Conservation (phyloP, 2,329 filamentous ascomycete genomes). For the Fusarium sambucinum region DNA sequence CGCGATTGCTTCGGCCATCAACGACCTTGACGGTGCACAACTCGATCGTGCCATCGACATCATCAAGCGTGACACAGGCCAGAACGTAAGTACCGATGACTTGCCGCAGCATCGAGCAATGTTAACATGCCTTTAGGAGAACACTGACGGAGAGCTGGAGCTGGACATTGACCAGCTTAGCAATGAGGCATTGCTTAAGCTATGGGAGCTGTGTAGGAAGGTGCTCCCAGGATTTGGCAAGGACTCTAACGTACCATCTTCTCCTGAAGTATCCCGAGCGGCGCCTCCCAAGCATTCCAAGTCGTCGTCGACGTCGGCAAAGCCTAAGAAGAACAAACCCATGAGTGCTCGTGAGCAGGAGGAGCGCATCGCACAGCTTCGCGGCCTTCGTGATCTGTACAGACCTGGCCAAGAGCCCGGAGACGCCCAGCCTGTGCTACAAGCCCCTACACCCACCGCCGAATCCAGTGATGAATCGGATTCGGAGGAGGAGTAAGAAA, state of each 20-base stretch:
- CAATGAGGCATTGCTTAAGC: slow-evolving; percentile 65
- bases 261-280: slow-evolving; percentile 50
- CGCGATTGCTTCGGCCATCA: slow-evolving; percentile 87
- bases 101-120: not conserved
- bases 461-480: slow-evolving; percentile 61
- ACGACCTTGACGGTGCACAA: slow-evolving; percentile 80
- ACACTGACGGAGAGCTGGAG: slow-evolving; percentile 70
- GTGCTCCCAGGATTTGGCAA: slow-evolving; percentile 58
- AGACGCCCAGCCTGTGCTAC: slow-evolving; percentile 45
- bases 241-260: slow-evolving; percentile 47
- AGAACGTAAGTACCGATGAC: slow-evolving; percentile 68
- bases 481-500: slow-evolving; percentile 62
- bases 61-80: slow-evolving; percentile 87
- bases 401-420: slow-evolving; percentile 52
- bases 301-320: slow-evolving; percentile 55
- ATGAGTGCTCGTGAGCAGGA: slow-evolving; percentile 80
- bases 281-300: slow-evolving; percentile 49
- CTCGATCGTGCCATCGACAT: slow-evolving; percentile 87
- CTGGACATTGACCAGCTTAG: slow-evolving; percentile 70
- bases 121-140: slow-evolving; percentile 59
- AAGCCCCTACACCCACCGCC: slow-evolving; percentile 48
- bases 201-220: slow-evolving; percentile 62
- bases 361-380: slow-evolving; percentile 70
- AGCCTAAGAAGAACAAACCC: slow-evolving; percentile 79
- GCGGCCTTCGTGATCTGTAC: slow-evolving; percentile 63